phyloP scores from a whole-genome alignment of 176 grass and related monocot genomes.

The Sorghum bicolor region DNA sequence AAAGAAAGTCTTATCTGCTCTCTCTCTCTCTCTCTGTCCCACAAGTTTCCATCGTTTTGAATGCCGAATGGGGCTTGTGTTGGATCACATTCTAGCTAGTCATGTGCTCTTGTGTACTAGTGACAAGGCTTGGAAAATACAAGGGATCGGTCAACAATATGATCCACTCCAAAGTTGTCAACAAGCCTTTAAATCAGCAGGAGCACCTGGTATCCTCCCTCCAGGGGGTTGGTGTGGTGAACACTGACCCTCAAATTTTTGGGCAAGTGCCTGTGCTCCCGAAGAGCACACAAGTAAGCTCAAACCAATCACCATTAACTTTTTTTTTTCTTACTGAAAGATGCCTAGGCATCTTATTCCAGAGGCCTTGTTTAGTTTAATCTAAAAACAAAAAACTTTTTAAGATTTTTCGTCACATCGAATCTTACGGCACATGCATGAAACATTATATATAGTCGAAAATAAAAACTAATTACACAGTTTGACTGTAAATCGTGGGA shows the following conservation, averaged over 20 bases:
- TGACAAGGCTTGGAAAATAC: not conserved
- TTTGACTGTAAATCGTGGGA: too few relatives aligned
- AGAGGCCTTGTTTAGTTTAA: too few relatives aligned
- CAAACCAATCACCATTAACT: not conserved
- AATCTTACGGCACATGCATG: too few relatives aligned
- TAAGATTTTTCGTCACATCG: too few relatives aligned
- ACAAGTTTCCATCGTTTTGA: not conserved
- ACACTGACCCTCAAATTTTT: not conserved
- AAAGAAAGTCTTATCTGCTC: not conserved
- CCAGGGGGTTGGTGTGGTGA: constrained; percentile 14
- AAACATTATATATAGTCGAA: too few relatives aligned
- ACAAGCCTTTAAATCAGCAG: constrained; percentile 21
- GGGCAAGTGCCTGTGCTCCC: not conserved
- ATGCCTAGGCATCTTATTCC: not conserved
- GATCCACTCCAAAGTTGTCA: not conserved
- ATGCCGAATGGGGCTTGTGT: too few relatives aligned
- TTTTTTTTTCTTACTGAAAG: not conserved
- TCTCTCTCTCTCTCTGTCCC: not conserved
- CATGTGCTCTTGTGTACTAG: too few relatives aligned
- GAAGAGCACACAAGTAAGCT: not conserved
- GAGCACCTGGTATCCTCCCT: constrained; percentile 21
- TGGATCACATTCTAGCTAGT: too few relatives aligned
- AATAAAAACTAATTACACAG: too few relatives aligned
- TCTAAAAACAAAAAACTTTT: too few relatives aligned
- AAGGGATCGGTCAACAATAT: not conserved